phyloP scores from a whole-genome alignment of 768 basidiomycete species.

The Flagelloscypha sp. region DNA sequence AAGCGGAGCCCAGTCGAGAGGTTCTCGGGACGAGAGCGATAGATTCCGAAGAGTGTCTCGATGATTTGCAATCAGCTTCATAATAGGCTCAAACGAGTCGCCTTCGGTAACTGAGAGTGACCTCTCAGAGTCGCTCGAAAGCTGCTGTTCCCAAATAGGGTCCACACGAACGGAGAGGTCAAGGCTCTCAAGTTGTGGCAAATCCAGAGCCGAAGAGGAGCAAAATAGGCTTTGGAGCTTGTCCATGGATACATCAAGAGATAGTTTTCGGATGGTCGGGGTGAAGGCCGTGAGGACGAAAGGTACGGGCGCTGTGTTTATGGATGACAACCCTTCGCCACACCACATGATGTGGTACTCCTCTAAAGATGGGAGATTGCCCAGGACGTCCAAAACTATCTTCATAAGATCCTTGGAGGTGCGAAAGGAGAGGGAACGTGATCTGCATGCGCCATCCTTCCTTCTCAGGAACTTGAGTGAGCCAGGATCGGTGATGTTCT shows the following conservation, averaged over 20 bases:
- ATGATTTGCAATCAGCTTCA: conserved; percentile 28
- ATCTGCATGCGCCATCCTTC: too few relatives aligned
- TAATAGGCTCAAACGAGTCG: conserved; percentile 29
- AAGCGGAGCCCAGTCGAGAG: conserved; percentile 35
- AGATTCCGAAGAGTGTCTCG: conserved; percentile 28
- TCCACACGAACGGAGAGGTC: conserved; percentile 35
- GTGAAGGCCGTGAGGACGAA: conserved; percentile 29
- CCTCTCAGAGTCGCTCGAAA: conserved; percentile 16
- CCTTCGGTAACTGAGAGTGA: too few relatives aligned
- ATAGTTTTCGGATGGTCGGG: conserved; percentile 29
- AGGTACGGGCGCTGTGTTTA: conserved; percentile 20
- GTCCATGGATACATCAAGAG: conserved; percentile 36
- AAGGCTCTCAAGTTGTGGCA: conserved; percentile 34
- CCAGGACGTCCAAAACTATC: conserved; percentile 34
- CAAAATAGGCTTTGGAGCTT: conserved; percentile 27
- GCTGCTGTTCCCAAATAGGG: conserved; percentile 16
- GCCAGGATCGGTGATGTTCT: too few relatives aligned
- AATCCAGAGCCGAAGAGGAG: conserved; percentile 20
- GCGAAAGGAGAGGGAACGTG: conserved; percentile 22
- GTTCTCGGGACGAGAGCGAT: conserved; percentile 34
- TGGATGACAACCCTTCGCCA: too few relatives aligned
- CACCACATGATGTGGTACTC: conserved; percentile 46
- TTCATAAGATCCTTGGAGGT: conserved; percentile 31
- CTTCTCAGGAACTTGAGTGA: too few relatives aligned
- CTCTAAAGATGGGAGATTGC: conserved; percentile 34